Conservation (phyloP, 2,329 filamentous ascomycete species). For the Cyphellophora attinorum region DNA sequence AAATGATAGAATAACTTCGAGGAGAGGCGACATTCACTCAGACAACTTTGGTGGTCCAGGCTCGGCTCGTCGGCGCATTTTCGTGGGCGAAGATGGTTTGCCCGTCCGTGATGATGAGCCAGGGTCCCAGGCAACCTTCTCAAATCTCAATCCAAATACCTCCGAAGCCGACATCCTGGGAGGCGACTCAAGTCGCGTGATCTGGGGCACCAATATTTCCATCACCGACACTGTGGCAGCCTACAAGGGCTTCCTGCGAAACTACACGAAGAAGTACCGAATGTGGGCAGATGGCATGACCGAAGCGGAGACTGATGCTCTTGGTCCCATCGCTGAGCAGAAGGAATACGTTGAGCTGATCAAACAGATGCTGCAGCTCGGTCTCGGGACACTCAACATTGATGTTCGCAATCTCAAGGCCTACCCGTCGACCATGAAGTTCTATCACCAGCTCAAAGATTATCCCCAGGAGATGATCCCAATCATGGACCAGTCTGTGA, state of each 20-base stretch:
- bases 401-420: conserved; percentile 83
- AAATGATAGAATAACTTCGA: conserved; percentile 47
- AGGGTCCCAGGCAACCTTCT: conserved; percentile 55
- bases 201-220: conserved; percentile 97
- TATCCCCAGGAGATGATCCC: conserved; percentile 96
- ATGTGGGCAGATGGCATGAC: conserved; percentile 81
- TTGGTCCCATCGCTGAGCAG: conserved; percentile 60
- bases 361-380: conserved; percentile 83
- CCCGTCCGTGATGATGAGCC: conserved; percentile 39
- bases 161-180: conserved; percentile 86
- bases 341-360: conserved; percentile 79
- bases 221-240: conserved; percentile 77
- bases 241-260: conserved; percentile 86
- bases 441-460: conserved; percentile 89
- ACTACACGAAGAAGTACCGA: conserved; percentile 89
- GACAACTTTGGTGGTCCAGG: conserved; percentile 53
- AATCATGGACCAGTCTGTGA: conserved; percentile 88
- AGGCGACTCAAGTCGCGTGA: conserved; percentile 69
- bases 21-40: conserved; percentile 80
- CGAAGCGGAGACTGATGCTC: conserved; percentile 60
- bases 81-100: conserved; percentile 56
- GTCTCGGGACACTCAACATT: conserved; percentile 74
- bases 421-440: conserved; percentile 83
- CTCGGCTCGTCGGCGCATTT: conserved; percentile 47
- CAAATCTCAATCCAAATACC: conserved; percentile 66